Percentiles rank a stretch among this genome's conserved stretches.
Evolutionary conservation across 192 early-diverging fungal species (phyloP).

Genomic region (Spinellus fusiger): DNA sequence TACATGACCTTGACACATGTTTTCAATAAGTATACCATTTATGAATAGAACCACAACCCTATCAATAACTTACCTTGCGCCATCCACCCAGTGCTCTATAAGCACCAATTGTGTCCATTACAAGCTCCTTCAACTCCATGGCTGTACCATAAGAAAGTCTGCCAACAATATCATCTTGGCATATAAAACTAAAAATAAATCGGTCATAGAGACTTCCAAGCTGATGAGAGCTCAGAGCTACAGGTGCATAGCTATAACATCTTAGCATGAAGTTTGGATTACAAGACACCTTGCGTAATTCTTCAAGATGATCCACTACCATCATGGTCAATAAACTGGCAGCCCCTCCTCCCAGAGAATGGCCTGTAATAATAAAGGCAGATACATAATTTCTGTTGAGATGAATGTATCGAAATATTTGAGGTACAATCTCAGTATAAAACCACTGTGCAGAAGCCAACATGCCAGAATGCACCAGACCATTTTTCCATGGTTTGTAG

Average conservation of each 20-base stretch:
- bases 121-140: constrained; percentile 54
- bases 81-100: constrained; percentile 26
- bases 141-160: constrained; percentile 62
- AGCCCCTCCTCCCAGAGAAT: constrained; percentile 57
- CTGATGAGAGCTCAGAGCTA: constrained; percentile 42
- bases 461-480: constrained; percentile 72
- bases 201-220: constrained; percentile 43
- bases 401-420: constrained; percentile 42
- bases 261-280: constrained; percentile 36
- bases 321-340: constrained; percentile 60
- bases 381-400: constrained; percentile 27
- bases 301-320: constrained; percentile 43
- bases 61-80: constrained; percentile 4
- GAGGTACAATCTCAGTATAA: constrained; percentile 53
- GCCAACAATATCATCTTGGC: constrained; percentile 55
- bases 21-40: neutral
- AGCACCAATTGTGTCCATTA: constrained; percentile 40
- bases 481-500: constrained; percentile 72
- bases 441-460: constrained; percentile 64
- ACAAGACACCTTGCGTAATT: constrained; percentile 16
- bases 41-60: neutral
- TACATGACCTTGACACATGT: constrained; percentile 11
- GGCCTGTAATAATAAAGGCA: constrained; percentile 52
- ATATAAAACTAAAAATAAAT: constrained; percentile 52
- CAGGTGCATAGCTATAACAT: constrained; percentile 49